These are phyloP conservation scores for Spizellomyces punctatus DNA, from an alignment of 192 early-diverging fungal species.

Conservation along the genomic window DNA sequence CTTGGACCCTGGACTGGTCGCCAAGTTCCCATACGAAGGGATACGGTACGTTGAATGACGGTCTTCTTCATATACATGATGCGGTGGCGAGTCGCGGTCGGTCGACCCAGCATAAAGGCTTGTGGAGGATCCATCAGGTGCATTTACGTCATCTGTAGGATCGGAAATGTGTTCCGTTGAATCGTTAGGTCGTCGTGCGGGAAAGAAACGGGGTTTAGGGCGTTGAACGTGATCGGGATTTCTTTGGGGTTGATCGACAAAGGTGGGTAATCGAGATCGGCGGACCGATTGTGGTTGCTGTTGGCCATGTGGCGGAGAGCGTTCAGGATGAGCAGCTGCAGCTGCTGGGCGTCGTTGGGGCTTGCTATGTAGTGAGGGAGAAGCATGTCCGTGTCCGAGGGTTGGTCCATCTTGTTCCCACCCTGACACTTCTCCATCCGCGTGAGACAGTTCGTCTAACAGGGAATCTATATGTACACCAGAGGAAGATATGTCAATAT, in stretches of 20 bases:
- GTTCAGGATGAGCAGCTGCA: not conserved
- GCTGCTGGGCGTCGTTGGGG: not conserved
- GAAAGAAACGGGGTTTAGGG: not conserved
- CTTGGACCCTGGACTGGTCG: not conserved
- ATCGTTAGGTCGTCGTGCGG: not conserved
- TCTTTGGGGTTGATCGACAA: conserved; percentile 3
- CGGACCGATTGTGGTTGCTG: not conserved
- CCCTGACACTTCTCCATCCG: conserved; percentile 7
- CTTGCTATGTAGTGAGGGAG: not conserved
- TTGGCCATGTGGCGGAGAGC: not conserved
- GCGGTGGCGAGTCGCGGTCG: not conserved
- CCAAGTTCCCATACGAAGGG: not conserved
- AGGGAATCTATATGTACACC: conserved; percentile 15
- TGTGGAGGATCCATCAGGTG: not conserved
- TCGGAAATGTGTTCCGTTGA: not conserved
- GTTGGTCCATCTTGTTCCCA: conserved; percentile 8
- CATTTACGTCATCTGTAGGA: not conserved
- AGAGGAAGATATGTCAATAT: not conserved
- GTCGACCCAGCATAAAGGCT: not conserved
- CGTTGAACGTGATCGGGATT: not conserved
- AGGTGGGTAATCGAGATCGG: conserved; percentile 6
- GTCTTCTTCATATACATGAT: not conserved
- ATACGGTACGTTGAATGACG: not conserved
- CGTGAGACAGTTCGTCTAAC: conserved; percentile 11
- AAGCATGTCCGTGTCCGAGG: not conserved